A percentile compares a stretch with the other conserved stretches of the same genome.
Conservation (phyloP, 83 land plant genomes). For the Thuja plicata region DNA sequence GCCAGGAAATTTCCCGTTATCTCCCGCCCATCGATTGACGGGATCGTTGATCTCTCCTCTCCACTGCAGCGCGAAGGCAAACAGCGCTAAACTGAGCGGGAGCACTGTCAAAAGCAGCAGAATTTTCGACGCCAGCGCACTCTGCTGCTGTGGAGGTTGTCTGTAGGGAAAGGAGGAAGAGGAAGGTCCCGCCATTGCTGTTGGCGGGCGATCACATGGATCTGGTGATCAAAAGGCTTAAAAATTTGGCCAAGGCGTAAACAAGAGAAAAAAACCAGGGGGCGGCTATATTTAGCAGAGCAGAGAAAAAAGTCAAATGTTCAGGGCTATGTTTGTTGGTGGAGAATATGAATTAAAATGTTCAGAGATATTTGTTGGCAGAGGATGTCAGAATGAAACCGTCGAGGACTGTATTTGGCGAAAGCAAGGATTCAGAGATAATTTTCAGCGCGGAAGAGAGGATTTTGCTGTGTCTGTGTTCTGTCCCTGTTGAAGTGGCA, state of each 20-base stretch:
- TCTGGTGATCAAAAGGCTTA: neutral
- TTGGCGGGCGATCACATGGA: neutral
- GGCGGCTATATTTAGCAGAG: neutral
- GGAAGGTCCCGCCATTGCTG: neutral
- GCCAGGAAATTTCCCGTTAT: constrained; percentile 57
- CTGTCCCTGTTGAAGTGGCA: too few relatives aligned
- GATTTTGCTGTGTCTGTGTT: too few relatives aligned
- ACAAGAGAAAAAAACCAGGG: too few relatives aligned
- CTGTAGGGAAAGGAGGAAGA: constrained; percentile 5
- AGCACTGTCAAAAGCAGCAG: constrained; percentile 63
- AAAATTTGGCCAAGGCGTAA: neutral
- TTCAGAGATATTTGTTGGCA: neutral
- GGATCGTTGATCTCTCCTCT: constrained; percentile 57
- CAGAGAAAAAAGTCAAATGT: too few relatives aligned
- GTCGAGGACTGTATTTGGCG: too few relatives aligned
- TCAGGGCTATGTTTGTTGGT: too few relatives aligned
- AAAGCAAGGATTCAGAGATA: too few relatives aligned
- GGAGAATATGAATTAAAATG: too few relatives aligned
- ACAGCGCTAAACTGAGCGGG: constrained; percentile 58
- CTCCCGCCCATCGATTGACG: constrained; percentile 35
- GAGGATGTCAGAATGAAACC: neutral
- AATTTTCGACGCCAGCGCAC: constrained; percentile 31
- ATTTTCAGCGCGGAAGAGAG: too few relatives aligned
- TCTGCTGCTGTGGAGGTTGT: neutral
- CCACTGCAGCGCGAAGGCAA: constrained; percentile 74